These are phyloP conservation scores for Tephrocybe sp. DNA, from an alignment of 768 basidiomycete species.

Conservation along the genomic window DNA sequence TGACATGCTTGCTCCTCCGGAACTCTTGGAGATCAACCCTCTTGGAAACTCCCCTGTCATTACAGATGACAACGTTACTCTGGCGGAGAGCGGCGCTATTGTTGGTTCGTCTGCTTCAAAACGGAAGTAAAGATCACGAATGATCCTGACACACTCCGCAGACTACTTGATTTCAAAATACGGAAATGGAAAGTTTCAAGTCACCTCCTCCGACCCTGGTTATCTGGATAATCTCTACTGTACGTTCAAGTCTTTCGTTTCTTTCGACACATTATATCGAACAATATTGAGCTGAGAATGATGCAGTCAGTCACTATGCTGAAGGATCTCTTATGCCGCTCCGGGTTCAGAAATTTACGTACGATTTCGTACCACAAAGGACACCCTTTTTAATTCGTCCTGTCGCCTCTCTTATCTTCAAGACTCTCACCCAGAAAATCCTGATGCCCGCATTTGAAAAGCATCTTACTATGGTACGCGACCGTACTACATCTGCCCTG, in stretches of 20 bases:
- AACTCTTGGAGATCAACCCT: slow-evolving; percentile 32
- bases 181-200: slow-evolving; percentile 13
- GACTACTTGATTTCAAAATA: slow-evolving; percentile 21
- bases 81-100: slow-evolving; percentile 32
- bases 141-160: background rate
- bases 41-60: slow-evolving; percentile 41
- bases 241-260: background rate
- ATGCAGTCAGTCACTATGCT: slow-evolving; percentile 18
- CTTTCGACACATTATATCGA: background rate
- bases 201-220: slow-evolving; percentile 9
- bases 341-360: slow-evolving; percentile 33
- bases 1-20: slow-evolving; percentile 27
- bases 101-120: slow-evolving; percentile 13
- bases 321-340: slow-evolving; percentile 32
- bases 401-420: slow-evolving; percentile 27
- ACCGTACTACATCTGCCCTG: too few relatives aligned
- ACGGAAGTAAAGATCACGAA: background rate
- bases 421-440: slow-evolving; percentile 21
- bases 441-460: slow-evolving; percentile 27
- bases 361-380: slow-evolving; percentile 26
- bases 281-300: too few relatives aligned
- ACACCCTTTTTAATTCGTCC: slow-evolving; percentile 36
- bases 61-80: slow-evolving; percentile 34
- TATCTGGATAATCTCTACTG: slow-evolving; percentile 19
- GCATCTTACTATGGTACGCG: slow-evolving; percentile 23